A percentile compares a stretch with the other conserved stretches of the same genome.
Evolutionary conservation across 1,284 basidiomycete genomes (phyloP).

Genomic region (Ceratobasidium sp.): DNA sequence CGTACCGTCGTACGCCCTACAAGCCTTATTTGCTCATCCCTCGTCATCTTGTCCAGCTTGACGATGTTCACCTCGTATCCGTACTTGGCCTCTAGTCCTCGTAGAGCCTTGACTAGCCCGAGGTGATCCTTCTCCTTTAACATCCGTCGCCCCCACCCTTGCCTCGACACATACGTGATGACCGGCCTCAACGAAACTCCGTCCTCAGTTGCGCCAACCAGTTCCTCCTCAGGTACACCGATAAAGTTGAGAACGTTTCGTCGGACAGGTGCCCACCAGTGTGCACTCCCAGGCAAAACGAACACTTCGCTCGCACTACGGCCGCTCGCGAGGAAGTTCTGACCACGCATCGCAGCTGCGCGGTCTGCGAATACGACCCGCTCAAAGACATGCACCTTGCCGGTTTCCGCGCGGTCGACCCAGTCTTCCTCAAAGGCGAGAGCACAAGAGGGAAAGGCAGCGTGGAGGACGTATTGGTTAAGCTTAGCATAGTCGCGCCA

Average conservation of each 20-base stretch:
- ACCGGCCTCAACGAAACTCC: conserved; percentile 61
- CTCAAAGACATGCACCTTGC: conserved; percentile 80
- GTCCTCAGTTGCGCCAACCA: conserved; percentile 63
- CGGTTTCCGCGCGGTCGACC: conserved; percentile 71
- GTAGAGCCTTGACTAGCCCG: conserved; percentile 59
- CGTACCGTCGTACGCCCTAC: conserved; percentile 84
- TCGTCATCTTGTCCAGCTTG: conserved; percentile 81
- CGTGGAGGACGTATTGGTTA: conserved; percentile 76
- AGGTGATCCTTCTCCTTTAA: conserved; percentile 59
- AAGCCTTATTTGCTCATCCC: conserved; percentile 81
- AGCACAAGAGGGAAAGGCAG: conserved; percentile 61
- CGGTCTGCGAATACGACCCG: conserved; percentile 86
- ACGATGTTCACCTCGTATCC: conserved; percentile 89
- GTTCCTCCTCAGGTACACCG: conserved; percentile 39
- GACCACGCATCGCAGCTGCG: conserved; percentile 80
- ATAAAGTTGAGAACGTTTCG: conserved; percentile 46
- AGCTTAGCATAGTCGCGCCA: conserved; percentile 90
- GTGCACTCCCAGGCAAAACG: conserved; percentile 74
- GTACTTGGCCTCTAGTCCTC: conserved; percentile 74
- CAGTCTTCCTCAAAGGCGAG: conserved; percentile 69
- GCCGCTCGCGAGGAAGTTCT: conserved; percentile 75
- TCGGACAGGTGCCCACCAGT: conserved; percentile 56
- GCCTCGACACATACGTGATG: conserved; percentile 88
- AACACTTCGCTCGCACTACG: conserved; percentile 82
- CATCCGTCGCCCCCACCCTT: conserved; percentile 84